Conservation (phyloP, 2,329 filamentous ascomycete species). For the Diaporthe helianthi region DNA sequence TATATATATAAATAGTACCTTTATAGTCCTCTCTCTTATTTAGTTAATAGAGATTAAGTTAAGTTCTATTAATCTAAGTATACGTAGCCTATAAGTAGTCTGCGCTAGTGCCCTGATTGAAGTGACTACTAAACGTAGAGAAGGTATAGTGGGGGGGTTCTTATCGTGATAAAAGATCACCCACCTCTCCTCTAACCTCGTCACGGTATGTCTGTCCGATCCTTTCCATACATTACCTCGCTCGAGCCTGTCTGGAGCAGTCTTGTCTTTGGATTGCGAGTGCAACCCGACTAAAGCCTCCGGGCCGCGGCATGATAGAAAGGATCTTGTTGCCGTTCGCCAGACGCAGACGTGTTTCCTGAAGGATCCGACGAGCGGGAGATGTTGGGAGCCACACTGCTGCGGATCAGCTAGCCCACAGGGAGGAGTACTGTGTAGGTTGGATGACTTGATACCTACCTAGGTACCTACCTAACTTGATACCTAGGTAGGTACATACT, state of each 20-base stretch:
- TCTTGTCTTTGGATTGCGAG: background rate
- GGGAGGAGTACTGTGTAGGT: background rate
- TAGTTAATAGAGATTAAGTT: no score
- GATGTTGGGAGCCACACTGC: slow-evolving; percentile 13
- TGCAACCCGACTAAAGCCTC: background rate
- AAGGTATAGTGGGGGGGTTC: no score
- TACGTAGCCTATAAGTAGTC: no score
- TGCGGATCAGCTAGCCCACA: slow-evolving; percentile 3
- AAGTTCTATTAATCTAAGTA: no score
- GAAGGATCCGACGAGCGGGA: background rate
- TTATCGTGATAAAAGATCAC: no score
- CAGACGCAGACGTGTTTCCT: slow-evolving; percentile 2
- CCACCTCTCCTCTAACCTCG: background rate
- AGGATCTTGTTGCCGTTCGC: background rate
- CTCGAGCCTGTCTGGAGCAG: background rate
- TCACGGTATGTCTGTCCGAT: background rate
- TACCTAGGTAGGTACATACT: no score
- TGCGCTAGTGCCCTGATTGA: no score
- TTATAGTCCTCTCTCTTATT: no score
- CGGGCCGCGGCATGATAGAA: background rate
- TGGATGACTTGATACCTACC: no score
- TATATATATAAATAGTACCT: no score
- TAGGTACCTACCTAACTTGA: no score
- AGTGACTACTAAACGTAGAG: no score
- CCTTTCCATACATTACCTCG: background rate